Percentiles rank a stretch among this genome's conserved stretches.
Conservation (phyloP, 768 basidiomycete genomes). For the Gloeopeniophorella convolvens region DNA sequence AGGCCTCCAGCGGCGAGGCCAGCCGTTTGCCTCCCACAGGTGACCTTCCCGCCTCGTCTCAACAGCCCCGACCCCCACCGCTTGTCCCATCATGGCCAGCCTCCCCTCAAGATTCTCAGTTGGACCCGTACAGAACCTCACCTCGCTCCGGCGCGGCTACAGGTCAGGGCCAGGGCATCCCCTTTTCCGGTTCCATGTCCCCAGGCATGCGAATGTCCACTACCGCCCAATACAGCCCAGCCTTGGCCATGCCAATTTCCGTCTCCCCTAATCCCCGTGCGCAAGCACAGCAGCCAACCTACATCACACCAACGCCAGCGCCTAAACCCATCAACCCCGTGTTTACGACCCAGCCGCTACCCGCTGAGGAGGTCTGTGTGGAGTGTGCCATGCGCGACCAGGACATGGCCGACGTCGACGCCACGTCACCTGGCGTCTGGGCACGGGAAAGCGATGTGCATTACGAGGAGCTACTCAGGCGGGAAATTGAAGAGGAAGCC, state of each 20-base stretch:
- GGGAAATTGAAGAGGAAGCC: conserved; percentile 65
- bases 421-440: conserved; percentile 83
- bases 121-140: not conserved
- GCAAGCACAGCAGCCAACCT: conserved; percentile 71
- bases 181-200: not conserved
- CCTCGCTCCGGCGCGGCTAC: not conserved
- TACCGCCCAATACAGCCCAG: conserved; percentile 1
- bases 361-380: conserved; percentile 77
- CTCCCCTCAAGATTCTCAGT: not conserved
- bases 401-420: conserved; percentile 95
- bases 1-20: conserved; percentile 13
- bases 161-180: not conserved
- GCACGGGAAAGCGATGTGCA: conserved; percentile 80
- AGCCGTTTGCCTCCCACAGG: not conserved
- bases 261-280: conserved; percentile 62
- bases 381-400: conserved; percentile 99
- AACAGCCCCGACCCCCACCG: conserved; percentile 1
- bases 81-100: conserved; percentile 1
- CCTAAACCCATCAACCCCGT: conserved; percentile 56
- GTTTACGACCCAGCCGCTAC: conserved; percentile 43
- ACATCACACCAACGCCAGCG: conserved; percentile 49
- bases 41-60: not conserved
- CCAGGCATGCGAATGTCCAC: conserved; percentile 10
- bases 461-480: conserved; percentile 67
- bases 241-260: conserved; percentile 41